phyloP scores from a whole-genome alignment of 202 grass and related monocot species.

The Hordeum pubiflorum region DNA sequence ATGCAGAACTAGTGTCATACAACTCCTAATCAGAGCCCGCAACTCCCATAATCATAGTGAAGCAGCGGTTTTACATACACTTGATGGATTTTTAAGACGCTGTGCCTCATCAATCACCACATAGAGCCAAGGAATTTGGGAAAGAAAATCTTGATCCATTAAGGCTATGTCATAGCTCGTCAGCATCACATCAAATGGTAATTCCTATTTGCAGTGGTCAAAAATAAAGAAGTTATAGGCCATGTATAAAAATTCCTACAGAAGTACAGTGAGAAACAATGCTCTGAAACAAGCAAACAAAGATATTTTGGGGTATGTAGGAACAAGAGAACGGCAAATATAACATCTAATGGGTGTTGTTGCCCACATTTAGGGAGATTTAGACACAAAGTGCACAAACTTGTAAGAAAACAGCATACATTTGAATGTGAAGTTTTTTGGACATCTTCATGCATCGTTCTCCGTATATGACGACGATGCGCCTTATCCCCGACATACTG shows the following conservation, averaged over 20 bases:
- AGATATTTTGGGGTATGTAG: background rate
- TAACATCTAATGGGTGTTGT: background rate
- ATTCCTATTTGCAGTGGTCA: slow-evolving; percentile 40
- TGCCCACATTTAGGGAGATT: background rate
- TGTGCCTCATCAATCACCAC: slow-evolving; percentile 84
- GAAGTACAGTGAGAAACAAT: background rate
- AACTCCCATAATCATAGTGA: background rate
- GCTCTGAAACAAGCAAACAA: background rate
- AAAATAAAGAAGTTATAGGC: slow-evolving; percentile 1
- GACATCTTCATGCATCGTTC: slow-evolving; percentile 38
- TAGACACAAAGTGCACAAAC: background rate
- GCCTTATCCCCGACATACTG: slow-evolving; percentile 67
- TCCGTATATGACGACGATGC: slow-evolving; percentile 53
- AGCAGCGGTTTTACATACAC: slow-evolving; percentile 36
- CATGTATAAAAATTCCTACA: background rate
- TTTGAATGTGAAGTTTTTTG: slow-evolving; percentile 31
- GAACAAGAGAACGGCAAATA: background rate
- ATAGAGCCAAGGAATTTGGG: slow-evolving; percentile 73
- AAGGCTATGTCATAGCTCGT: slow-evolving; percentile 89
- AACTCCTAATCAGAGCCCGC: background rate
- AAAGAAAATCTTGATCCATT: slow-evolving; percentile 86
- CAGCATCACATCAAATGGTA: slow-evolving; percentile 76
- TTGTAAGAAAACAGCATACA: slow-evolving; percentile 17
- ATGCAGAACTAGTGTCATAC: slow-evolving; percentile 4
- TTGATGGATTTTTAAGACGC: slow-evolving; percentile 80